A percentile compares a stretch with the other conserved stretches of the same genome.
These are phyloP conservation scores for Xylaria castorea DNA, from an alignment of 495 filamentous ascomycete genomes.

Conservation along the genomic window DNA sequence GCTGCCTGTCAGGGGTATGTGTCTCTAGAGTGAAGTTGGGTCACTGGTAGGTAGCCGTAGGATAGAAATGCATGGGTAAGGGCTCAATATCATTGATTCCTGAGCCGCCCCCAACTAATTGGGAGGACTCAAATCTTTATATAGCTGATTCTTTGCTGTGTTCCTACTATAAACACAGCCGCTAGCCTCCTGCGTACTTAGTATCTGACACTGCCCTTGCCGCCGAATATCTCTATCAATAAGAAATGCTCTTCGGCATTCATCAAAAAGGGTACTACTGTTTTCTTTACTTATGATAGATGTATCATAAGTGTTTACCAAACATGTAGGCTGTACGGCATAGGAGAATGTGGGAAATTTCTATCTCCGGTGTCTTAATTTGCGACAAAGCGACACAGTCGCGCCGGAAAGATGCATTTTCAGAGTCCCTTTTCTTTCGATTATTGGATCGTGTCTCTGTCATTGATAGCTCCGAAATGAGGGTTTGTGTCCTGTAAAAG, in stretches of 20 bases:
- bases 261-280: background rate
- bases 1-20: too few species aligned
- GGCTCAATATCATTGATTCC: too few species aligned
- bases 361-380: background rate
- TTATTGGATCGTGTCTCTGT: background rate
- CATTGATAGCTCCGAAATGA: background rate
- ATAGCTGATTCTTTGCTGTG: too few species aligned
- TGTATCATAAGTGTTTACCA: background rate
- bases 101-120: too few species aligned
- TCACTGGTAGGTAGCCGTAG: too few species aligned
- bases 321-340: background rate
- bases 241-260: background rate
- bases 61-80: too few species aligned
- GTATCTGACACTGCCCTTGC: too few species aligned
- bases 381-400: background rate
- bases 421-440: background rate
- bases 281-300: background rate
- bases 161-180: too few species aligned
- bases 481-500: background rate
- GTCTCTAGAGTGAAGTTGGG: too few species aligned
- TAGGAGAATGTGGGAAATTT: background rate
- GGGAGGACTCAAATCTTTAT: too few species aligned
- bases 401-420: background rate
- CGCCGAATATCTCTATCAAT: background rate
- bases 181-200: too few species aligned